Evolutionary conservation across 805 yeast genomes (phyloP).

Genomic region (Teunomyces aglyptinius): DNA sequence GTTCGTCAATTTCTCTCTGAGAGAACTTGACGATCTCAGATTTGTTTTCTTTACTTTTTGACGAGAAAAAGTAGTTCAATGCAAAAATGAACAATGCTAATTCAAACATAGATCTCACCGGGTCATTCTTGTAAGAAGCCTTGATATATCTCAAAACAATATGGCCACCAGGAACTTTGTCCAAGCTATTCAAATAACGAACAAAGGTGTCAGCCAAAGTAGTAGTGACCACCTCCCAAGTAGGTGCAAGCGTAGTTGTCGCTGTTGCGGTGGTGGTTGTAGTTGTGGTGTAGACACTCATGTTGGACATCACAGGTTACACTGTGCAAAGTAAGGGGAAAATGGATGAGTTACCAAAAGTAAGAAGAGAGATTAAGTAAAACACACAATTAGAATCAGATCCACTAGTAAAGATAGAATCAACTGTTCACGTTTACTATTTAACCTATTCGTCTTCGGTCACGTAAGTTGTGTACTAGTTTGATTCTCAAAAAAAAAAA

Average conservation of each 20-base stretch:
- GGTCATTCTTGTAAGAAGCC: constrained; percentile 90
- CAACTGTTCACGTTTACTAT: neutral
- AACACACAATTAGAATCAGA: neutral
- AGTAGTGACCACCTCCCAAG: constrained; percentile 34
- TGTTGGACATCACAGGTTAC: neutral
- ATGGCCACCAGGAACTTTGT: constrained; percentile 54
- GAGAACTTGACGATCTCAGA: constrained; percentile 63
- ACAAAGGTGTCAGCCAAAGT: constrained; percentile 34
- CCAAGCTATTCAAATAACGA: constrained; percentile 34
- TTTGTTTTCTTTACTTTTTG: constrained; percentile 73
- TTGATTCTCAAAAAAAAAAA: constrained; percentile 1
- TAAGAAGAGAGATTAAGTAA: neutral
- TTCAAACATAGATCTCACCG: constrained; percentile 84
- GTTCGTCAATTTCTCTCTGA: constrained; percentile 68
- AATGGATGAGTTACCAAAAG: neutral
- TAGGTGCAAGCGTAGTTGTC: constrained; percentile 33
- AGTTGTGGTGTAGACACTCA: constrained; percentile 13
- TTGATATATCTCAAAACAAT: constrained; percentile 67
- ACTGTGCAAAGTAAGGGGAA: neutral
- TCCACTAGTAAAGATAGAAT: neutral
- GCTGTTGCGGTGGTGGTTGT: constrained; percentile 27
- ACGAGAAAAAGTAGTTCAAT: constrained; percentile 74
- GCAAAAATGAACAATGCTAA: constrained; percentile 76
- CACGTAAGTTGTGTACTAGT: constrained; percentile 1
- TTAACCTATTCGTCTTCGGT: neutral